Evolutionary conservation across 192 early-diverging fungal species (phyloP), one percentile per base, ranked within the genome.

Genomic region (Coemansia sp.): DNA sequence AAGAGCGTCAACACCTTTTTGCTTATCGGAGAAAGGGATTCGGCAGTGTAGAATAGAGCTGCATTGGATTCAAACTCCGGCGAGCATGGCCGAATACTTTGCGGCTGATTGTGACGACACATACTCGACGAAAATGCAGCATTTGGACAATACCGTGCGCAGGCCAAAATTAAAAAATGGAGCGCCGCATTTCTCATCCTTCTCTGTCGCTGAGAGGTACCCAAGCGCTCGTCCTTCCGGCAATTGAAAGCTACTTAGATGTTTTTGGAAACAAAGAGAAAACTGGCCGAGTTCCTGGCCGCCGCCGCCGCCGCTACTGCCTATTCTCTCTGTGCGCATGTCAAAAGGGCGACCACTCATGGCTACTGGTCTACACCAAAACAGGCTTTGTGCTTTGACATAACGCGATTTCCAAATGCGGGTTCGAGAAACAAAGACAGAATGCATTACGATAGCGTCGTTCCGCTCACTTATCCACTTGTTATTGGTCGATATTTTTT

Each of bases 121-220:
- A n/a, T n/a, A n/a, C n/a, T n/a, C n/a, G n/a, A n/a, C n/a, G n/a
- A n/a, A n/a, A n/a, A n/a, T n/a, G 4, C 12, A 48, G 46, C 11
- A 12, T 5, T 2, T 48, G 22, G 2, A 48, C 24, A 48, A 48
- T 29, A 48, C 24, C 12, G 19, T 21, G n/a, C 14, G 14, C 12
- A 48, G 12, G 26, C 46, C 46, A 48, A 24, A 48, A 48, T 48
- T 48, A 48, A 48, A 48, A 48, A 48, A 40, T n/a, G 29, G 29
- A 32, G 38, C 46, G 46, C 46, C 46, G 14, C 22, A 19, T 26
- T 14, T 15, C 27, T 15, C 26, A 11, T 27, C 4, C 24, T 10
- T 24, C 4, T 46, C 11, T 44, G 18, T 22, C 24, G 6, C 19
- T 24, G 24, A 12, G 19, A 24, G 46, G 7, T 24, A 48, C 27